Percentiles rank a stretch among this genome's conserved stretches.
Evolutionary conservation across 2,329 filamentous ascomycete genomes (phyloP).

Genomic region (Colletotrichum australisinense): DNA sequence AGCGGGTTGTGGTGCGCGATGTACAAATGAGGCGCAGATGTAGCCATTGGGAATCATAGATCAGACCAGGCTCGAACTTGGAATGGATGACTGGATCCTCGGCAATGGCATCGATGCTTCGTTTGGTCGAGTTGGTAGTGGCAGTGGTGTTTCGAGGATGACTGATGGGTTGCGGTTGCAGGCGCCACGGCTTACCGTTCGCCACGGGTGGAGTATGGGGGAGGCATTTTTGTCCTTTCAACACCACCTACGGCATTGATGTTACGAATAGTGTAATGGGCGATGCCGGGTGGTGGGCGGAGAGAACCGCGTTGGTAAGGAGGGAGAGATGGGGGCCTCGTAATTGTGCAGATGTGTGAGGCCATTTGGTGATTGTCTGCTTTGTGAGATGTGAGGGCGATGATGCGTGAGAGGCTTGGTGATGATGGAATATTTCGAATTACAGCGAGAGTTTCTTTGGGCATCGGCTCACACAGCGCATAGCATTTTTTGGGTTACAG

Average conservation of each 20-base stretch:
- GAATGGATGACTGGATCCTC: not conserved
- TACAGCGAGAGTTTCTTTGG: not conserved
- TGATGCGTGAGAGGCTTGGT: not conserved
- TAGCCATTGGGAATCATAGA: not conserved
- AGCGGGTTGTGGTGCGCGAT: constrained; percentile 1
- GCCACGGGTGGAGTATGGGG: constrained; percentile 2
- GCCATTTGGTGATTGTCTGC: not conserved
- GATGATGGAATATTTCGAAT: not conserved
- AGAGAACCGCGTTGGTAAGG: not conserved
- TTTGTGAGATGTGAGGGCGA: constrained; percentile 26
- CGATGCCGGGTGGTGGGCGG: not conserved
- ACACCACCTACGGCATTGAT: not conserved
- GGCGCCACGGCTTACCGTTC: constrained; percentile 10
- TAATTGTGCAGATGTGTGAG: constrained; percentile 29
- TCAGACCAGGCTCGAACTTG: constrained; percentile 14
- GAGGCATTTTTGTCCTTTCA: not conserved
- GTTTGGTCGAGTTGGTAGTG: not conserved
- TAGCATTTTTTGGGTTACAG: not conserved
- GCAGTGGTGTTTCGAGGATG: not conserved
- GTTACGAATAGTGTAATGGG: not conserved
- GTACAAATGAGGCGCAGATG: not conserved
- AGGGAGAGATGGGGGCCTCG: not conserved
- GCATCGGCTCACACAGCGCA: not conserved
- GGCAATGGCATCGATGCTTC: not conserved
- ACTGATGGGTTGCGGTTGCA: not conserved